Evolutionary conservation across 352 stramenopile species (phyloP).

Genomic region (Peronospora belbahrii): DNA sequence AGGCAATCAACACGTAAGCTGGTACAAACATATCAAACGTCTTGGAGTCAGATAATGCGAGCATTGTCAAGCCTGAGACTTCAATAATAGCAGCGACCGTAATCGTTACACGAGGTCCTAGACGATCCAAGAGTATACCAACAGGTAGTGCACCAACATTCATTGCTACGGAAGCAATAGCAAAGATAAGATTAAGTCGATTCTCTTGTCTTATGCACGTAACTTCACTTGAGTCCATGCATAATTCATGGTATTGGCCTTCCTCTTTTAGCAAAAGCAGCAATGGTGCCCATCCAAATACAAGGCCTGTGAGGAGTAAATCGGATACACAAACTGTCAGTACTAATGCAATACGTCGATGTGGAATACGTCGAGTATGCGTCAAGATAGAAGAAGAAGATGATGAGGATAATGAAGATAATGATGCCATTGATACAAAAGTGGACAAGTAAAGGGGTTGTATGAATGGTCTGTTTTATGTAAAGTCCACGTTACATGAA

Average conservation of each 20-base stretch:
- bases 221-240: slow-evolving; percentile 19
- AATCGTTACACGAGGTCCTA: slow-evolving; percentile 50
- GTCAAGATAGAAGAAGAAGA: background rate
- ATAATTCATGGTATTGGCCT: slow-evolving; percentile 74
- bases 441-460: too few species aligned
- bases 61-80: slow-evolving; percentile 54
- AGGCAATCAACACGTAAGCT: slow-evolving; percentile 57
- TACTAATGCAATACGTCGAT: slow-evolving; percentile 56
- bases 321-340: slow-evolving; percentile 62
- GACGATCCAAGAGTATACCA: slow-evolving; percentile 70
- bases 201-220: slow-evolving; percentile 72
- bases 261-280: slow-evolving; percentile 79
- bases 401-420: background rate
- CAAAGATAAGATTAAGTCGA: slow-evolving; percentile 84
- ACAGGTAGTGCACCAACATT: slow-evolving; percentile 72
- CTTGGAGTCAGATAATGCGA: slow-evolving; percentile 70
- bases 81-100: slow-evolving; percentile 50
- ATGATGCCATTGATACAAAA: slow-evolving; percentile 1
- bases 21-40: slow-evolving; percentile 67
- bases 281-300: slow-evolving; percentile 84
- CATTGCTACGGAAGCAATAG: slow-evolving; percentile 67
- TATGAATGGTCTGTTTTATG: too few species aligned
- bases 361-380: slow-evolving; percentile 23
- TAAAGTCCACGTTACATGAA: too few species aligned
- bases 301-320: slow-evolving; percentile 74